phyloP scores from a whole-genome alignment of 2,329 filamentous ascomycete species.

The Colletotrichum noveboracense region DNA sequence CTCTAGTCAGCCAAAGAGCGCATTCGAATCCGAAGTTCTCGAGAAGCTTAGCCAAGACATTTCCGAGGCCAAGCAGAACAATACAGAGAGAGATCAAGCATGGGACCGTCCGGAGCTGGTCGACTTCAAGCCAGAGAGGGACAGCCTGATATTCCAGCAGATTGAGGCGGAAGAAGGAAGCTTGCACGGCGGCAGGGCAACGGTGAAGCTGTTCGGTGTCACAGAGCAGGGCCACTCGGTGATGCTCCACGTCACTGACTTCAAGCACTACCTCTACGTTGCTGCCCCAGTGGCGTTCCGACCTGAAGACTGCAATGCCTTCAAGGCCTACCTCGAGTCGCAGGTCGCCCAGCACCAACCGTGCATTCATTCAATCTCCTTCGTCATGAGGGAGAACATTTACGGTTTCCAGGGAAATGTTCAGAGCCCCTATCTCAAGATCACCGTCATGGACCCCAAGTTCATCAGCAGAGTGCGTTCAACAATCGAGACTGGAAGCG shows the following conservation, averaged over 20 bases:
- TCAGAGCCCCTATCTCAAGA: conserved; percentile 90
- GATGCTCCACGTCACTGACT: conserved; percentile 92
- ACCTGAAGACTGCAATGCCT: conserved; percentile 77
- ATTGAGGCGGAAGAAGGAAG: conserved; percentile 95
- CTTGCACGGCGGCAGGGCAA: conserved; percentile 74
- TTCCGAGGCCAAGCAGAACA: conserved; percentile 81
- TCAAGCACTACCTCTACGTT: conserved; percentile 95
- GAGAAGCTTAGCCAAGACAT: conserved; percentile 98
- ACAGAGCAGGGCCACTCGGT: conserved; percentile 86
- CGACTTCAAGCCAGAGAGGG: conserved; percentile 60
- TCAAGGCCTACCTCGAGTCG: conserved; percentile 80
- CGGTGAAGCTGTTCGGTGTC: conserved; percentile 93
- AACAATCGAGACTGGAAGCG: conserved; percentile 74
- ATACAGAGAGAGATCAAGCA: conserved; percentile 90
- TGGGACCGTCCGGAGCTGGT: conserved; percentile 73
- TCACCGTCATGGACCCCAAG: conserved; percentile 90
- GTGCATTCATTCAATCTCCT: conserved; percentile 78
- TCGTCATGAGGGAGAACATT: conserved; percentile 88
- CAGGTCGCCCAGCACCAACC: conserved; percentile 76
- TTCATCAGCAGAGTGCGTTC: conserved; percentile 78
- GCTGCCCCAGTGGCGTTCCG: conserved; percentile 85
- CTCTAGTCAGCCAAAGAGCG: conserved; percentile 84
- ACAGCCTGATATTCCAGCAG: conserved; percentile 88
- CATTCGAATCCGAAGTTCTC: conserved; percentile 91
- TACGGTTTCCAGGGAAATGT: conserved; percentile 94